Conservation (phyloP, 306 rosid species). For the Fragaria vesca region DNA sequence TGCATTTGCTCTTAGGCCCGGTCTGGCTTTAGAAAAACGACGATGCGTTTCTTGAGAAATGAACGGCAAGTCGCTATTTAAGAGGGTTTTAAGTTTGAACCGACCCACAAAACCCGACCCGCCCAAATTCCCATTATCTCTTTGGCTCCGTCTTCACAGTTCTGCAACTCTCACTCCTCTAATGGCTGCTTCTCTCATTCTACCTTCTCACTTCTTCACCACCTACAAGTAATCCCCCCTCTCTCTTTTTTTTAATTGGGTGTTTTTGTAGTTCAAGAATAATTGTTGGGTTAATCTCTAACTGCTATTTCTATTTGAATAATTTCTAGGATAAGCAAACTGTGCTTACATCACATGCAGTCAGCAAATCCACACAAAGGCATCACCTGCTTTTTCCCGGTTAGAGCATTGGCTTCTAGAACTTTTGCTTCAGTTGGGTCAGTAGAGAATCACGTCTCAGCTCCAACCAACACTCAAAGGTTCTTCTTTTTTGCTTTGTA, state of each 20-base stretch:
- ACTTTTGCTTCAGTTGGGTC: constrained; percentile 44
- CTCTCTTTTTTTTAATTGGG: not conserved
- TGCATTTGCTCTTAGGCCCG: no score
- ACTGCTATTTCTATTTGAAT: not conserved
- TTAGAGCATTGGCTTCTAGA: constrained; percentile 22
- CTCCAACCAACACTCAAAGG: constrained; percentile 48
- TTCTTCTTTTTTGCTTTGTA: constrained; percentile 1
- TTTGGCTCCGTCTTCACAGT: not conserved
- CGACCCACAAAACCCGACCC: not conserved
- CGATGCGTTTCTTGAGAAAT: no score
- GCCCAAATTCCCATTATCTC: constrained; percentile 2
- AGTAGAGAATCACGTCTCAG: constrained; percentile 34
- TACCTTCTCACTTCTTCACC: constrained; percentile 28
- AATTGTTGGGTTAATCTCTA: not conserved
- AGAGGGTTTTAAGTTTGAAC: no score
- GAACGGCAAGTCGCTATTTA: no score
- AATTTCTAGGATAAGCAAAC: constrained; percentile 44
- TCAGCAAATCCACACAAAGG: constrained; percentile 38
- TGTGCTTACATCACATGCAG: constrained; percentile 26
- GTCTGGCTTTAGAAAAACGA: no score
- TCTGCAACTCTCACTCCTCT: constrained; percentile 8
- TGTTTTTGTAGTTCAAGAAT: not conserved
- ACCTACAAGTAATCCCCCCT: constrained; percentile 36
- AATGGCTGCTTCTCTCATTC: constrained; percentile 43
- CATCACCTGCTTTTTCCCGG: constrained; percentile 28